Evolutionary conservation across 1,284 basidiomycete species (phyloP).

Genomic region (Moniliella sp.): DNA sequence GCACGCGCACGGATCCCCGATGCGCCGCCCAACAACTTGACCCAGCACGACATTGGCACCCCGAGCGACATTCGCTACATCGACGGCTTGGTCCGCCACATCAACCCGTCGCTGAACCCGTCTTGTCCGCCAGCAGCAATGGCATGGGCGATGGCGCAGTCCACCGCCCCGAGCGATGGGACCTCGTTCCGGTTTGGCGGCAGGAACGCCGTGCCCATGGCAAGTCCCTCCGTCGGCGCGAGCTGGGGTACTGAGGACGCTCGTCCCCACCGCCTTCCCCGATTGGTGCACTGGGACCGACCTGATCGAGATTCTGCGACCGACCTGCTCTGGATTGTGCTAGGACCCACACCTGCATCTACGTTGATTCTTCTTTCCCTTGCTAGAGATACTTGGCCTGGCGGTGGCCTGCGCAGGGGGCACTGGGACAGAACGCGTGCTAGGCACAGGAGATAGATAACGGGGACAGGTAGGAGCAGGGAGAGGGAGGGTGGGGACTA

Average conservation of each 20-base stretch:
- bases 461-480: no score
- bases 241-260: conserved; percentile 2
- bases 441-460: no score
- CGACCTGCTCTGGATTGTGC: no score
- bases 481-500: no score
- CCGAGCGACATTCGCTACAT: conserved; percentile 1
- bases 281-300: no score
- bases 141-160: not conserved
- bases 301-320: no score
- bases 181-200: conserved; percentile 1
- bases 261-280: no score
- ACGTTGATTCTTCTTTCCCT: no score
- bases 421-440: no score
- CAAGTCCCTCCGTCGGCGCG: not conserved
- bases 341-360: no score
- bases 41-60: not conserved
- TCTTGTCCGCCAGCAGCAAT: not conserved
- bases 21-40: not conserved
- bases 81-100: not conserved
- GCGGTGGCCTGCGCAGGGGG: no score
- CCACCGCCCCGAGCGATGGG: not conserved
- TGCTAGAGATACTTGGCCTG: no score
- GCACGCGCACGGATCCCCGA: not conserved
- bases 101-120: not conserved
- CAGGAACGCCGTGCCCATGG: conserved; percentile 1